Base-by-base conservation (phyloP, 495 filamentous ascomycete species). In the Chaetomium cochliodes region DNA sequence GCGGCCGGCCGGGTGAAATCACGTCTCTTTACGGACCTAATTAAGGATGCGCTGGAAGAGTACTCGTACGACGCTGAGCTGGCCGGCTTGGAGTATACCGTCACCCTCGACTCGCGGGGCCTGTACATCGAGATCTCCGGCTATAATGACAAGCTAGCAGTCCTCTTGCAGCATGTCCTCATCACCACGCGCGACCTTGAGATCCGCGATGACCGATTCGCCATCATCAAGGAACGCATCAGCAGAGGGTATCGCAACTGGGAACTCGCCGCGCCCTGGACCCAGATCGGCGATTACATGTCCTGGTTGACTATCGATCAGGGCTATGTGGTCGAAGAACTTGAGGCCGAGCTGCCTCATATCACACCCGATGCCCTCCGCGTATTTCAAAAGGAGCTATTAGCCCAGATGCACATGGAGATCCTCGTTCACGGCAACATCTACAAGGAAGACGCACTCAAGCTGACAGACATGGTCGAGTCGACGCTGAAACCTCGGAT, bases 31-130 rank as follows among this genome's bases (percentile, higher is more conserved):
- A 90, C 89, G 25, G 92, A 96, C 67, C 81, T 97, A 25, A 91
- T 98, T 23, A 83, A 90, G 60, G 94, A 99, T 76, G 90, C 91
- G 4, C 77, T 99, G 51, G 90, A 88, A 56, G 96, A 98, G 72
- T 99, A 97, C 77, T 90, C 93, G 5, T 99, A 99, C 68, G 92
- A 97, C 73, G 94, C 94, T 18, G 94, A 98, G 72, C 87, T 98
- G 65, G 90, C 94, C 33, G 94, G 94, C 1, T 74, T 99, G 56
- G 88, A 92, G 55, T 99, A 98, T 74, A 84, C 85, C 50, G 84
- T 98, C 2, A 80, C 80, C 12, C 82, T 84, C 22, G 88, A 89
- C 68, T 82, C 82, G 2, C 78, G 87, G 55, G 96, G 96, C 0
- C 70, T 98, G 26, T 88, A 90, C 62, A 81, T 97, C 46, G 88